Base-by-base conservation (phyloP, 2,329 filamentous ascomycete genomes). In the Helicocarpus griseus region DNA sequence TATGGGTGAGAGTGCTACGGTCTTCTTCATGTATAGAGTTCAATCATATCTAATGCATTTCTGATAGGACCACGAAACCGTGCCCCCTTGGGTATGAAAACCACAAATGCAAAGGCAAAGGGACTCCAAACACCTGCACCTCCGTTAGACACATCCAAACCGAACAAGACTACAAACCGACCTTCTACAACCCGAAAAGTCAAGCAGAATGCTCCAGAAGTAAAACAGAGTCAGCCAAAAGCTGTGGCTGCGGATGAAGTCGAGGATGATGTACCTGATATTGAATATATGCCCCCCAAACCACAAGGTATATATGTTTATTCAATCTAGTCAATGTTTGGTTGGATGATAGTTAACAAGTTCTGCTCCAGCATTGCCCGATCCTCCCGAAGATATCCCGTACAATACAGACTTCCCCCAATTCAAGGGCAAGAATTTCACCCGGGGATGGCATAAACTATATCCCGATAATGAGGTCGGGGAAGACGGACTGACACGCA, bases 51-150 rank as follows among this genome's bases (percentile, higher is more conserved):
- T 48, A 31, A 40, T 13, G 28, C 28, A 33, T 24, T 40, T 46
- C 56, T 51, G 48, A 26, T 17, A 84, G 82, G 77, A 51, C 78
- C 83, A 48, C 81, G 82, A 53, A 83, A 76, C 54, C 83, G 91
- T 62, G 89, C 90, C 35, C 87, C 89, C 11, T 74, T 98, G 45
- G 91, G 91, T 31, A 85, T 88, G 76, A 98, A 98, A 71, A 97
- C 91, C 1, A 97, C 93, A 49, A 98, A 98, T 68, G 89, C 87
- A 50, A 97, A 95, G 74, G 79, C 84, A 54, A 81, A 76, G 64
- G 77, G 76, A 47, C 78, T 82, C 58, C 83, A 86, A 56, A 83
- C 82, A 3, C 80, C 80, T 5, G 83, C 79, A 28, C 83, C 79
- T 29, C 85, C 83, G 60, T 73, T 73, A 53, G 73, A 75, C 21